Percentiles rank a stretch among this genome's conserved stretches.
phyloP scores from a whole-genome alignment of 208 protist species.

The Herpetomonas tarakana region DNA sequence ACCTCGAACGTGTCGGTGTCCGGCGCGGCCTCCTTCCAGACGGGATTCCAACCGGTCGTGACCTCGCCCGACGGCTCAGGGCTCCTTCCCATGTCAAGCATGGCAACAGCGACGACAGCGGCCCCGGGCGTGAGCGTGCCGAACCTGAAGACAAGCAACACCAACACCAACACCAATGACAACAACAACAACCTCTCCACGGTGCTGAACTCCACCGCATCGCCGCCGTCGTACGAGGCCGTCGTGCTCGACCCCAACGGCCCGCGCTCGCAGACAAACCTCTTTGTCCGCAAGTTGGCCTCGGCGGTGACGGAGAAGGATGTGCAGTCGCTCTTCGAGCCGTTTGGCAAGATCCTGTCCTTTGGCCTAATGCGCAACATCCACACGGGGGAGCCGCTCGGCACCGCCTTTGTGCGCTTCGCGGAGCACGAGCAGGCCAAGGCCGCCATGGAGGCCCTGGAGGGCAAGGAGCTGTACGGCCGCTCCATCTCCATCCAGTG shows the following conservation, averaged over 20 bases:
- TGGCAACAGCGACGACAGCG: background rate
- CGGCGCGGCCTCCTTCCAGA: too few relatives aligned
- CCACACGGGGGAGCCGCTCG: slow-evolving; percentile 77
- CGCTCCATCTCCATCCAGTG: slow-evolving; percentile 73
- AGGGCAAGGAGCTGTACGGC: slow-evolving; percentile 43
- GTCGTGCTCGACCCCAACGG: slow-evolving; percentile 50
- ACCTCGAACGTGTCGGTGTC: too few relatives aligned
- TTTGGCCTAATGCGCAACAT: slow-evolving; percentile 81
- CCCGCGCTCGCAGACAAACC: slow-evolving; percentile 69
- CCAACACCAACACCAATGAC: too few relatives aligned
- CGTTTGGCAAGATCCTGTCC: slow-evolving; percentile 59
- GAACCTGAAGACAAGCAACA: too few relatives aligned
- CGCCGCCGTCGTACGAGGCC: slow-evolving; percentile 42
- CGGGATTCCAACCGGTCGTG: background rate
- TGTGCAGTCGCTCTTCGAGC: slow-evolving; percentile 49
- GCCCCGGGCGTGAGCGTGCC: too few relatives aligned
- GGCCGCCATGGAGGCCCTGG: slow-evolving; percentile 42
- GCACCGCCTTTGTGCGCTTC: slow-evolving; percentile 83
- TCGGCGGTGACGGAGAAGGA: slow-evolving; percentile 50
- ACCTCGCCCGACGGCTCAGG: background rate
- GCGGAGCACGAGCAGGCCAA: slow-evolving; percentile 55
- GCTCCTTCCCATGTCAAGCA: background rate
- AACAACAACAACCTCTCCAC: background rate
- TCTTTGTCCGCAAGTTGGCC: slow-evolving; percentile 77
- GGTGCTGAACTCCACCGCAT: background rate